Conservation (phyloP, 257 asterid genomes). For the Eucommia ulmoides region DNA sequence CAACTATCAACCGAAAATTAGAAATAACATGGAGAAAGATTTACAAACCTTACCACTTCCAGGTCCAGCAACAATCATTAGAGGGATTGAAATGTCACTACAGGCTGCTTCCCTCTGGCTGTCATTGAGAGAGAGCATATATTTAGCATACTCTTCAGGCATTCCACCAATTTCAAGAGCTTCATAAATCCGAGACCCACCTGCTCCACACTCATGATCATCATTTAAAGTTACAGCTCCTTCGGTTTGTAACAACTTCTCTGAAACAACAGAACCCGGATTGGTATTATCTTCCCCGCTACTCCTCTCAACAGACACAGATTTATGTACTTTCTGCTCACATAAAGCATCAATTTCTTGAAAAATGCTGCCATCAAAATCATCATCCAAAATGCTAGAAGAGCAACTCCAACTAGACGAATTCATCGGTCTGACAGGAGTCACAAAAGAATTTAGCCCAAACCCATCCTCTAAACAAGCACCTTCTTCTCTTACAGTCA, state of each 20-base stretch:
- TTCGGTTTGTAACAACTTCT: conserved; percentile 20
- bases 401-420: conserved; percentile 18
- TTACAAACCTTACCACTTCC: conserved; percentile 92
- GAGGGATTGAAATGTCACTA: conserved; percentile 64
- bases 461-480: conserved; percentile 15
- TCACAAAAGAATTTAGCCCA: conserved; percentile 11
- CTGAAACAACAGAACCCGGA: conserved; percentile 13
- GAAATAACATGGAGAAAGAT: conserved; percentile 5
- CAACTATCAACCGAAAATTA: not conserved
- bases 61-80: conserved; percentile 96
- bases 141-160: conserved; percentile 71
- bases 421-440: conserved; percentile 27
- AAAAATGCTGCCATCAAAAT: conserved; percentile 63
- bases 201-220: conserved; percentile 18
- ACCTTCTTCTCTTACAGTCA: conserved; percentile 7
- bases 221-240: conserved; percentile 4
- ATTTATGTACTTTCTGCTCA: conserved; percentile 31
- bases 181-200: conserved; percentile 16
- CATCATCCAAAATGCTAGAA: conserved; percentile 30
- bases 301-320: conserved; percentile 19
- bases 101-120: conserved; percentile 96
- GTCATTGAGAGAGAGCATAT: conserved; percentile 62
- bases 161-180: conserved; percentile 25
- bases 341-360: conserved; percentile 76
- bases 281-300: conserved; percentile 20